Base-by-base conservation (phyloP, 164 flowering plant species). In the Vitis riparia region DNA sequence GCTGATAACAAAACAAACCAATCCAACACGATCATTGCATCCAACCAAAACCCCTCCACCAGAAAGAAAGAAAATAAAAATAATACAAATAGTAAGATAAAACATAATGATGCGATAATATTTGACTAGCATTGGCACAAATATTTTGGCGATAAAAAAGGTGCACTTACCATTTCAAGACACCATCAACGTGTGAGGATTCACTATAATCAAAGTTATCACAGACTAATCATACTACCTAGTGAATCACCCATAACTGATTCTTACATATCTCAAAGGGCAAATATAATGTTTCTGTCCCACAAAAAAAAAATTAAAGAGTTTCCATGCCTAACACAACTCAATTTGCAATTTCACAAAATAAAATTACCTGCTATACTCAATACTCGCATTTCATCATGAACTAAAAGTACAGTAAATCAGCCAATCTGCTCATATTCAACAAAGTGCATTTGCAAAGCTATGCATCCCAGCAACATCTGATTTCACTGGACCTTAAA, bases 391-490 rank as follows among this genome's bases (percentile, higher is more conserved):
- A 47, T 52, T 65, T 73, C 76, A 74, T 59, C 68, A 55, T 63
- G 63, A 15, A 73, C 30, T 68, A 17, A n/a, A 51, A 74, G 51
- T 47, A 55, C 63, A 73, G 51, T 59, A 17, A 59, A 47, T 62
- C 79, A 59, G 71, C 74, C 73, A 56, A 76, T 66, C 82, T 68
- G 73, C 75, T 68, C 69, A 74, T 17, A 76, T 51, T 62, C 59
- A 51, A 62, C 68, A 62, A 44, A 47, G 67, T 63, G 71, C 61
- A 67, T 65, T 12, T 52, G 53, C 29, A 65, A 65, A 23, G 68
- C 53, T 27, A 68, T 51, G 71, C 81, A 76, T 74, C 71, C 74
- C 82, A 84, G 79, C 86, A 73, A 70, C 77, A 73, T 63, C 77
- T 66, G 71, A 69, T 66, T 66, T 83, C 69, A 73, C 74, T 73